These are phyloP conservation scores for Ophiocordyceps australis DNA, from an alignment of 2,329 filamentous ascomycete species.

Conservation along the genomic window DNA sequence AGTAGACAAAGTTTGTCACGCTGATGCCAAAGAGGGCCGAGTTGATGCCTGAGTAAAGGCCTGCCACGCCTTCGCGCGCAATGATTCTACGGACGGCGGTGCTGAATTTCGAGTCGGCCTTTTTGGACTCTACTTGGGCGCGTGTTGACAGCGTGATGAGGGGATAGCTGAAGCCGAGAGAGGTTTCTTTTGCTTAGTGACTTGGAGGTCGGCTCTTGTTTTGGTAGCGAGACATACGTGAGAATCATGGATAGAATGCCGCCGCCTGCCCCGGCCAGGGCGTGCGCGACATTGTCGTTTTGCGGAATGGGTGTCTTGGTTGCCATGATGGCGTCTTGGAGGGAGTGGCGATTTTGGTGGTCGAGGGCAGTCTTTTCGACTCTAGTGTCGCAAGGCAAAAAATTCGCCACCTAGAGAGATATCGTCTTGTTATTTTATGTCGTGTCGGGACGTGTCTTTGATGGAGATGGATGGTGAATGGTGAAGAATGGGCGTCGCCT, in stretches of 20 bases:
- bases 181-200: too few species aligned
- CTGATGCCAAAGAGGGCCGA: slow-evolving; percentile 94
- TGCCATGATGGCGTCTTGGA: slow-evolving; percentile 9
- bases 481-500: too few species aligned
- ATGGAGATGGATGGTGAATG: too few species aligned
- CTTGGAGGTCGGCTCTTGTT: neutral
- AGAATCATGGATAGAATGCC: slow-evolving; percentile 90
- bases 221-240: slow-evolving; percentile 40
- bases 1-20: slow-evolving; percentile 98
- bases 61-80: slow-evolving; percentile 73
- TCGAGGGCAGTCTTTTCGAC: too few species aligned
- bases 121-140: slow-evolving; percentile 93
- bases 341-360: neutral
- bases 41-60: slow-evolving; percentile 84
- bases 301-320: slow-evolving; percentile 54
- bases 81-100: slow-evolving; percentile 74
- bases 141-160: slow-evolving; percentile 94
- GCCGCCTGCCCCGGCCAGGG: slow-evolving; percentile 79
- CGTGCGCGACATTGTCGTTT: slow-evolving; percentile 93
- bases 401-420: too few species aligned
- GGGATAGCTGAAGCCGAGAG: slow-evolving; percentile 48
- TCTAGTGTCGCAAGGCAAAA: too few species aligned
- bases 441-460: too few species aligned
- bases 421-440: too few species aligned
- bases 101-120: slow-evolving; percentile 69